These are phyloP conservation scores for Megacollybia marginata DNA, from an alignment of 768 basidiomycete species.

Conservation along the genomic window DNA sequence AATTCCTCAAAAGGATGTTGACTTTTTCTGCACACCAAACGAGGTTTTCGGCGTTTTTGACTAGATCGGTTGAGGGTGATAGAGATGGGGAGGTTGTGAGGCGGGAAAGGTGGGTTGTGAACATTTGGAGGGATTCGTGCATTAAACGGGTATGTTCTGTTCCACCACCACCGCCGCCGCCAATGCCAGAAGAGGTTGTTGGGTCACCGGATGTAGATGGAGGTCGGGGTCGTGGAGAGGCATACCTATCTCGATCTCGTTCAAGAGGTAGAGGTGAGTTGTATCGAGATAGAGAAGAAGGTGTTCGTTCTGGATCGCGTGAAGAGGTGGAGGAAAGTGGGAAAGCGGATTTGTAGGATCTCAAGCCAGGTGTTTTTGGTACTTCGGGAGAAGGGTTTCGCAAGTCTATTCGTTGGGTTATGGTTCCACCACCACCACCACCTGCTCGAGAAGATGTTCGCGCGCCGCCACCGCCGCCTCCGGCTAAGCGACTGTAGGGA, in stretches of 20 bases:
- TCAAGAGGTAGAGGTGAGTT: constrained; percentile 1
- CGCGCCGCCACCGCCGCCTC: constrained; percentile 18
- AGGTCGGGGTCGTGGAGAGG: constrained; percentile 22
- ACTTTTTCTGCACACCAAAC: constrained; percentile 62
- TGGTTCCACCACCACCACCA: constrained; percentile 7
- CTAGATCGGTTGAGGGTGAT: constrained; percentile 42
- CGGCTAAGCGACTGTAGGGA: neutral
- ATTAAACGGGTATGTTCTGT: constrained; percentile 66
- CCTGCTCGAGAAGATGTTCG: constrained; percentile 33
- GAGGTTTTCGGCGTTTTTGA: constrained; percentile 54
- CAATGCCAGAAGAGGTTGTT: constrained; percentile 8
- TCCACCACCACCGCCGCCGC: constrained; percentile 13
- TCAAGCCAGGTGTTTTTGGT: constrained; percentile 27
- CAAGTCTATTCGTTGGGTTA: constrained; percentile 50
- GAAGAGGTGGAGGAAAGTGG: constrained; percentile 1
- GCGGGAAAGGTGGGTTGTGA: constrained; percentile 59
- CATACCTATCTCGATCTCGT: constrained; percentile 3
- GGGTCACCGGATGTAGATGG: constrained; percentile 11
- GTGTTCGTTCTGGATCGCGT: constrained; percentile 9
- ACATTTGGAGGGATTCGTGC: constrained; percentile 60
- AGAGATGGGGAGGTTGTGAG: constrained; percentile 27
- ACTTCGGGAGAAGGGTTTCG: constrained; percentile 19
- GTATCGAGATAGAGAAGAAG: constrained; percentile 15
- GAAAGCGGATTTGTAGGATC: constrained; percentile 33
- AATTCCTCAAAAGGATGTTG: constrained; percentile 50